Evolutionary conservation across 805 yeast species (phyloP), one percentile per base, ranked within the genome.

Genomic region (Wickerhamomyces silvicola): DNA sequence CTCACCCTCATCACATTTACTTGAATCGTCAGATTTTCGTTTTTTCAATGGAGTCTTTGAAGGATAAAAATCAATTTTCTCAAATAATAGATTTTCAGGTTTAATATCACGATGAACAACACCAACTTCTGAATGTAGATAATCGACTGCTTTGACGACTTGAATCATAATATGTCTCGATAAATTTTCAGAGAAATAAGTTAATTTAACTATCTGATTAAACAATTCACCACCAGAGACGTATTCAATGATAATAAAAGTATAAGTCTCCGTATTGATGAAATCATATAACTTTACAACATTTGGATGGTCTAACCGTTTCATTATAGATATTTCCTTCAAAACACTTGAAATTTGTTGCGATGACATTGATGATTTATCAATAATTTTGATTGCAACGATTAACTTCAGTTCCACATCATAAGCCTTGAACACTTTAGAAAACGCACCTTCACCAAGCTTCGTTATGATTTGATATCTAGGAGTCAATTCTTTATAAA

Each of bases 1-100:
- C 39, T 70, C 74, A 32, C 98, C 98, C 62, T 92, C 98, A 52
- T 90, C 97, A 10, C 65, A 61, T 54, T 92, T 83, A 10, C 75
- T 51, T 22, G 71, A 63, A 53, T 83, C 92, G 55, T 83, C 94
- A 10, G 81, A 72, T 42, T 64, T 68, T 32, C 90, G 62, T 22
- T 72, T 62, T 35, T 56, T 60, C 5, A 60, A 62, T 34, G 56
- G 54, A 1, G 18, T 19, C 9, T 43, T 33, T 3, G 52, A 45
- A 10, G 83, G 77, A 4, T 62, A 54, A 30, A 63, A 59, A 5
- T 66, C 75, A 34, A 80, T 76, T 10, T 81, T 79, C 34, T 70
- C 69, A 54, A 68, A 83, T 23, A 83, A 61, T 28, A 83, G 57
- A 47, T 83, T 83, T 48, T 83, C 94, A 0, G 94, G 90, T 51